Evolutionary conservation across 352 stramenopile genomes (phyloP), one percentile per base, ranked within the genome.

Genomic region (Salisapilia sapeloensis): DNA sequence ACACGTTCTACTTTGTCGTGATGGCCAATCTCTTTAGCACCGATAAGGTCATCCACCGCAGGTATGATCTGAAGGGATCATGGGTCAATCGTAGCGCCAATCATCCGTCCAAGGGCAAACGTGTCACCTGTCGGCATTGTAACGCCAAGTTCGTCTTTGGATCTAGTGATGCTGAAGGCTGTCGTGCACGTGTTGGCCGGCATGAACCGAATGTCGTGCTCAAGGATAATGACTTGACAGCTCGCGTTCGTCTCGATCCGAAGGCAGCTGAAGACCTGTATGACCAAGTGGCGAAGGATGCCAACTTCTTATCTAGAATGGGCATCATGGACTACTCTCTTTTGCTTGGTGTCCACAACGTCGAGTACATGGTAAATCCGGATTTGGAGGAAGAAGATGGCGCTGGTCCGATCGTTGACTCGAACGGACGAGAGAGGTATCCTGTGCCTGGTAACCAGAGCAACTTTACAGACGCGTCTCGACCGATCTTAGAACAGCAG

Each of bases 281-380:
- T 42, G 62, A 82, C 29, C 74, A 94, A 35, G 35, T 93, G 8
- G 53, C 72, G 11, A 84, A 82, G 44, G 81, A 94, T 31, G 70
- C 78, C 8, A 69, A 82, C 31, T 93, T 94, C 35, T 36, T 94
- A 7, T 78, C 63, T 2, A 57, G 70, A 0, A 48, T 89, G 14
- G 71, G 76, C 20, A 90, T 94, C 44, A 94, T 94, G 80, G 81
- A 94, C 42, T 94, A 94, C 50, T 92, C 72, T 28, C 45, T 94
- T 21, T 34, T 94, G 27, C 56, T 94, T 6, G 78, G 78, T 28
- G 77, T 93, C 16, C 81, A 94, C 46, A 85, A 89, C 24, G 64
- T 83, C 8, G 72, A 87, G 46, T 91, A 91, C 48, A 71, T 80
- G 50, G 75, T 91, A 35, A 84, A 84, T 15, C 61, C 63, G 11